Evolutionary conservation across 768 basidiomycete genomes (phyloP), one percentile per base, ranked within the genome.

Genomic region (Serendipita vermifera): DNA sequence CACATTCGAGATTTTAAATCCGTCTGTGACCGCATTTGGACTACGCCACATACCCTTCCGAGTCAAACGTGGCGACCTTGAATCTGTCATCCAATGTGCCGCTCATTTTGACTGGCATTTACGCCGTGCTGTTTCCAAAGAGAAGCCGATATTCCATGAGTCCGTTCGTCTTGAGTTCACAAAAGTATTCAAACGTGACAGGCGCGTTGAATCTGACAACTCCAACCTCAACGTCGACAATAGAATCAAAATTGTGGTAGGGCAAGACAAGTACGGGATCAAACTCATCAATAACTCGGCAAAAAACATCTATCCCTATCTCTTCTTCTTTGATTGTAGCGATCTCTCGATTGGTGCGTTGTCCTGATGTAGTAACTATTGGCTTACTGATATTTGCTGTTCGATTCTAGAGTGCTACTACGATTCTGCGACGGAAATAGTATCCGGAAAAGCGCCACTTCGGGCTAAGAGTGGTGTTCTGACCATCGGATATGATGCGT

Each of bases 401-500:
- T n/a, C 17, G 4, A 33, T 24, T 24, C 5, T n/a, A n/a, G 7
- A 7, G 17, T 22, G 35, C 36, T 11, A 33, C 15, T 7, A 15
- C 26, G 17, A 22, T 5, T 32, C 27, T 27, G 2, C 33, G 51
- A 22, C 41, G 29, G 38, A 32, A 43, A 54, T 7, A 39, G 54
- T 33, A n/a, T 36, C 13, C 41, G 35, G 14, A 55, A 54, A 29
- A 33, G 59, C 56, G 29, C 59, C 54, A 6, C 54, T 33, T 59
- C 15, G 40, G 20, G 15, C 31, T 51, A 2, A 3, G 2, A 3
- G 54, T 24, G 24, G 33, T 53, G 41, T 32, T 3, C 55, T 70
- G n/a, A 62, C 69, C 1, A 66, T 76, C 7, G 76, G 75, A 3
- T 73, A 74, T 56, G 74, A 73, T 0, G 61, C 68, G 7, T 68